Base-by-base conservation (phyloP, 805 yeast genomes). In the Wickerhamiella allomyrinae region DNA sequence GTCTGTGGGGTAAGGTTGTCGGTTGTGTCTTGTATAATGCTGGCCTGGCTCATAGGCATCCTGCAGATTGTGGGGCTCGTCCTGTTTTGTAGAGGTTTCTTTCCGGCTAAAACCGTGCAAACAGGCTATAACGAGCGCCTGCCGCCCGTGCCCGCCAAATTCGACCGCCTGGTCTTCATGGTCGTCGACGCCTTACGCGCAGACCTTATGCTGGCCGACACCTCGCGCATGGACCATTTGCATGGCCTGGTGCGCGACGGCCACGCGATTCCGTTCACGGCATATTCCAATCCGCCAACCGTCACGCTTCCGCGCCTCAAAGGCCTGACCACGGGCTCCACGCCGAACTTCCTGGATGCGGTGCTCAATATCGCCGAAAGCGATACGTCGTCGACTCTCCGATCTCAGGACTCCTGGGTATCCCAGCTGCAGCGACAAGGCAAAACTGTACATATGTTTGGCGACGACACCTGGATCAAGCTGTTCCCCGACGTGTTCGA, bases 391-490 rank as follows among this genome's bases (percentile, higher is more conserved):
- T 71, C 86, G 0, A 77, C 83, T 8, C 57, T 87, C 37, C 69
- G 73, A 0, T 73, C 70, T 39, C 93, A 80, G 48, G 98, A 91
- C 57, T 80, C 91, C 22, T 86, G 96, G 95, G 57, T 87, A 8
- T 67, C 67, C 27, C 97, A 91, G 55, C 67, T 86, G 60, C 42
- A 52, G 10, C 36, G 42, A 2, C 56, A 56, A 4, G 58, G 57
- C 22, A 68, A 68, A 56, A 66, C 55, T 17, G 64, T 91, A 22
- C 80, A 86, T 55, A 83, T 91, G 72, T 89, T 72, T 63, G 99
- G 99, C 24, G 99, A 91, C 60, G 98, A 91, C 57, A 91, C 99
- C 1, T 91, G 99, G 99, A 60, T 87, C 47, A 87, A 85, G 55
- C 66, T 91, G 39, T 91, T 87, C 50, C 95, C 95, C 0, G 59